phyloP scores from a whole-genome alignment of 1,284 basidiomycete genomes.

The Albatrellus sp. region DNA sequence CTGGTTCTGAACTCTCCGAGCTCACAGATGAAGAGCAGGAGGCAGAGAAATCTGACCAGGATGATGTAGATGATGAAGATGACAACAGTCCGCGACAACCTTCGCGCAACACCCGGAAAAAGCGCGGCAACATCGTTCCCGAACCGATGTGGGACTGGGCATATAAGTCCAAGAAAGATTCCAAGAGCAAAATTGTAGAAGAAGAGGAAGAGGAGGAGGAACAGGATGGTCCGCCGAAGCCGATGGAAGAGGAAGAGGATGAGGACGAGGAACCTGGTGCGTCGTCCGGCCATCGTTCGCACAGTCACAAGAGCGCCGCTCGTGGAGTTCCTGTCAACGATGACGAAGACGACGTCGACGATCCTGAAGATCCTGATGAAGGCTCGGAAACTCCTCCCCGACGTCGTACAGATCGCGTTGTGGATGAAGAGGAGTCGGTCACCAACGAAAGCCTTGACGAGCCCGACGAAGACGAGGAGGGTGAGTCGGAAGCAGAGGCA shows the following conservation, averaged over 20 bases:
- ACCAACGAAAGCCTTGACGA: conserved; percentile 10
- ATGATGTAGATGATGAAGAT: conserved; percentile 14
- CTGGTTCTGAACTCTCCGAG: conserved; percentile 67
- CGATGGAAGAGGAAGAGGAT: conserved; percentile 55
- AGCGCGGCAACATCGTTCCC: conserved; percentile 56
- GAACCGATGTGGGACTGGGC: conserved; percentile 74
- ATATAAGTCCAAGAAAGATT: conserved; percentile 28
- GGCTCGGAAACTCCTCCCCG: conserved; percentile 9
- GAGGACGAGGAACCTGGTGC: conserved; percentile 22
- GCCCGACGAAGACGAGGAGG: conserved; percentile 16
- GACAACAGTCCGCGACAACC: conserved; percentile 1
- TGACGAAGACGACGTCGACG: conserved; percentile 17
- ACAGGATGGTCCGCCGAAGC: conserved; percentile 37
- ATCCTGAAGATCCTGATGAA: conserved; percentile 12
- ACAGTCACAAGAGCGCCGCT: conserved; percentile 7
- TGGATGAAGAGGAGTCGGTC: conserved; percentile 13
- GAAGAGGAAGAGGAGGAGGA: conserved; percentile 39
- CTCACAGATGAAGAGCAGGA: conserved; percentile 71
- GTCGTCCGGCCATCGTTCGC: conserved; percentile 10
- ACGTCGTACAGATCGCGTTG: conserved; percentile 15
- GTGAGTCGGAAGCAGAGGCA: conserved; percentile 15
- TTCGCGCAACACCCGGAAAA: conserved; percentile 23
- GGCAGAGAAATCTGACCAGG: conserved; percentile 15
- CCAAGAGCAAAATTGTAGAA: conserved; percentile 18
- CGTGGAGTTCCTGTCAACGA: conserved; percentile 21